Conservation (phyloP, 2,329 filamentous ascomycete species). For the Talaromyces funiculosus region DNA sequence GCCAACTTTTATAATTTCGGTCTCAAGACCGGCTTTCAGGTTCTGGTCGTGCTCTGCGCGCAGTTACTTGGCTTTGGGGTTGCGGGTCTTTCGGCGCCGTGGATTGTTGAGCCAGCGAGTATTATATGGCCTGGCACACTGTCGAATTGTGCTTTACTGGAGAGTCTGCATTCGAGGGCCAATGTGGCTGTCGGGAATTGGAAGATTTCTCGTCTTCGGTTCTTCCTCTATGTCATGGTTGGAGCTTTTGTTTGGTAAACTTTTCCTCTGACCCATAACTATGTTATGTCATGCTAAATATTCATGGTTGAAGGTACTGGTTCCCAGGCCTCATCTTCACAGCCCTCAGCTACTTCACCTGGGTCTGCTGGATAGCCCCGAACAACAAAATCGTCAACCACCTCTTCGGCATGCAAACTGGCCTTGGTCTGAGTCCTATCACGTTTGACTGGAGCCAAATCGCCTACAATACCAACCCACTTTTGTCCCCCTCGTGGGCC, state of each 20-base stretch:
- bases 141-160: conserved; percentile 35
- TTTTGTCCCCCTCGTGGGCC: conserved; percentile 28
- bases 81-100: conserved; percentile 33
- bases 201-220: conserved; percentile 34
- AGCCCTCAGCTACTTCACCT: conserved; percentile 45
- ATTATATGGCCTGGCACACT: conserved; percentile 39
- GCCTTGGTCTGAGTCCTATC: conserved; percentile 25
- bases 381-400: conserved; percentile 45
- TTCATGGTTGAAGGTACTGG: conserved; percentile 41
- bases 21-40: conserved; percentile 34
- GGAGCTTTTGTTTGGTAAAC: conserved; percentile 22
- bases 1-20: conserved; percentile 37
- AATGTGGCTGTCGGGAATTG: conserved; percentile 36
- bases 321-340: conserved; percentile 49
- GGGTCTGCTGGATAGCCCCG: conserved; percentile 47
- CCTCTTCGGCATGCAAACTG: conserved; percentile 38
- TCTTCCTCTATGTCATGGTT: conserved; percentile 31
- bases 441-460: conserved; percentile 33
- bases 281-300: neutral
- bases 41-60: conserved; percentile 35
- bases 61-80: conserved; percentile 39
- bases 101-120: conserved; percentile 34
- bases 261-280: no score
- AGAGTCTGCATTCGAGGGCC: conserved; percentile 33
- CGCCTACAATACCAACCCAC: conserved; percentile 30